Conservation (phyloP, 2,329 filamentous ascomycete genomes). For the Capronia americana region DNA sequence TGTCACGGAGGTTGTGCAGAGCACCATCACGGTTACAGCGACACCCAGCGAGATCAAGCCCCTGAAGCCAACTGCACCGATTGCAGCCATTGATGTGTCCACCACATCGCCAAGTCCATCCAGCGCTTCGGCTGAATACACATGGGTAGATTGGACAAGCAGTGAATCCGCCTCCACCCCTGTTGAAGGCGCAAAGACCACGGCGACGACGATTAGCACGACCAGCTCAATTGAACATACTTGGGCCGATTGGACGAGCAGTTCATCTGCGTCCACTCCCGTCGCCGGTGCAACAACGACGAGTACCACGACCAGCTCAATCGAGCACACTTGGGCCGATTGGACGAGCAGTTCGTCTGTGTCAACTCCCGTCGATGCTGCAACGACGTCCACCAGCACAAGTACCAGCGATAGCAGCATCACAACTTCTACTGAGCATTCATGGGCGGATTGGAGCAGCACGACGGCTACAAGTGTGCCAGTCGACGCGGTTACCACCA, state of each 20-base stretch:
- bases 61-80: slow-evolving; percentile 16
- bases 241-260: slow-evolving; percentile 8
- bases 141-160: slow-evolving; percentile 8
- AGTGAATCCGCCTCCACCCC: background rate
- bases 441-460: slow-evolving; percentile 9
- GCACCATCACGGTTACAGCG: slow-evolving; percentile 33
- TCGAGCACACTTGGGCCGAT: slow-evolving; percentile 2
- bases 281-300: background rate
- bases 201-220: background rate
- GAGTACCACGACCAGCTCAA: slow-evolving; percentile 9
- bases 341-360: slow-evolving; percentile 6
- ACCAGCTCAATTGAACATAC: slow-evolving; percentile 6
- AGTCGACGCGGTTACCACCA: slow-evolving; percentile 8
- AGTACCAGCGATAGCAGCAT: background rate
- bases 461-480: background rate
- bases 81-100: slow-evolving; percentile 19
- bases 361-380: background rate
- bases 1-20: slow-evolving; percentile 30
- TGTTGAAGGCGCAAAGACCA: background rate
- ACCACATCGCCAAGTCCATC: slow-evolving; percentile 13
- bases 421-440: background rate
- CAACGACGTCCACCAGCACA: slow-evolving; percentile 1
- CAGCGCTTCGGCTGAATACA: background rate
- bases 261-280: background rate
- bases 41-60: slow-evolving; percentile 16